phyloP scores from a whole-genome alignment of 345 rosid species.

The Isatis tinctoria region DNA sequence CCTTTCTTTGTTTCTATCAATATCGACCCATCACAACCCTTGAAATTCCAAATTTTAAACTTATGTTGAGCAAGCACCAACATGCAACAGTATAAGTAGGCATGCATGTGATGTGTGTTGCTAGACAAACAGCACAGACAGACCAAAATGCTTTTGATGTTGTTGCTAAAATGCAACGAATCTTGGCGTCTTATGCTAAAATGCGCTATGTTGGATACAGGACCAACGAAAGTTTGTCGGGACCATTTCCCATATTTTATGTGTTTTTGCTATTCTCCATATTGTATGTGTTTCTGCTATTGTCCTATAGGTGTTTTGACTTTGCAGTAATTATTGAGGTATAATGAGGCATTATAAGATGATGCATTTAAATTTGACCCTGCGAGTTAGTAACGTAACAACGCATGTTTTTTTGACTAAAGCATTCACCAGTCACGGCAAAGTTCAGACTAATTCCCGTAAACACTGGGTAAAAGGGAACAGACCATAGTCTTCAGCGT shows the following conservation, averaged over 20 bases:
- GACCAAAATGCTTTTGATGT: neutral
- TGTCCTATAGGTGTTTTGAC: neutral
- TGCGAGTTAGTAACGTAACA: neutral
- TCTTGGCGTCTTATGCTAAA: neutral
- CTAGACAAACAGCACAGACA: neutral
- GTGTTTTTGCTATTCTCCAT: neutral
- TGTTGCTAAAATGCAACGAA: neutral
- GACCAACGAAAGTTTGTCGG: neutral
- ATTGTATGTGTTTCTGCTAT: neutral
- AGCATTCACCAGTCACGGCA: too few relatives aligned
- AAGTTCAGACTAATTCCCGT: too few relatives aligned
- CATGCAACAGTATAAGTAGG: neutral
- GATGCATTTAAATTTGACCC: neutral
- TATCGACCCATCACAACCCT: slow-evolving; percentile 93
- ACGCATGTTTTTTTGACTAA: too few relatives aligned
- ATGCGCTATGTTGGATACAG: neutral
- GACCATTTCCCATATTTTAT: neutral
- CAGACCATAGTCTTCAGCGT: too few relatives aligned
- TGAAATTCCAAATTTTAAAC: neutral
- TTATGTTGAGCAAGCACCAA: neutral
- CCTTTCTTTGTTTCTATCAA: slow-evolving; percentile 56
- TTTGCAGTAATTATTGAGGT: neutral
- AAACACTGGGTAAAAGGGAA: too few relatives aligned
- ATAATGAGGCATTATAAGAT: neutral
- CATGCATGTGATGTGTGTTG: neutral